Evolutionary conservation across 257 asterid species (phyloP).

Genomic region (Lithospermum erythrorhizon): DNA sequence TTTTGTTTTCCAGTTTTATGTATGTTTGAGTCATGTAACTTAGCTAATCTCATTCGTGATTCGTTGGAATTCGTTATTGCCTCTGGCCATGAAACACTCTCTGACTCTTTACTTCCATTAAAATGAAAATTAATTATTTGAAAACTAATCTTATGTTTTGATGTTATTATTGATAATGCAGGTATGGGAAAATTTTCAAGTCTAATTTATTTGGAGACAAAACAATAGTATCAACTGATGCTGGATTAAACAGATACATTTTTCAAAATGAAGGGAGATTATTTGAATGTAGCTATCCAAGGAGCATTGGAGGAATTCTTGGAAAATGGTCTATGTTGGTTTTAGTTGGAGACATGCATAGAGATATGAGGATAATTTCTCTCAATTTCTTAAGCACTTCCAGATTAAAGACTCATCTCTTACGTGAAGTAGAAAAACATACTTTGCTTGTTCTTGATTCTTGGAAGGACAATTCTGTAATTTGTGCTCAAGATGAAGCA

Average conservation of each 20-base stretch:
- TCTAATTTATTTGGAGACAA: slow-evolving; percentile 77
- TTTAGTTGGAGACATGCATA: slow-evolving; percentile 85
- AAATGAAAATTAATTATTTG: no score
- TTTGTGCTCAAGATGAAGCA: slow-evolving; percentile 85
- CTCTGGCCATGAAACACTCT: no score
- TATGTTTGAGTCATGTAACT: no score
- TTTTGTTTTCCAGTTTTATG: no score
- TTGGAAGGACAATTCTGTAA: slow-evolving; percentile 42
- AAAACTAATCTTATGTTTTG: neutral
- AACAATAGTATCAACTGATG: slow-evolving; percentile 80
- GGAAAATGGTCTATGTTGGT: slow-evolving; percentile 97
- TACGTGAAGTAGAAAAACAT: slow-evolving; percentile 64
- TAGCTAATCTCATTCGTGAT: no score
- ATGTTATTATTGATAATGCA: slow-evolving; percentile 8
- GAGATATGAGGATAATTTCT: slow-evolving; percentile 77
- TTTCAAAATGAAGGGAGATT: slow-evolving; percentile 71
- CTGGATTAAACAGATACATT: slow-evolving; percentile 63
- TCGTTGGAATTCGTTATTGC: no score
- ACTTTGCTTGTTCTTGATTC: slow-evolving; percentile 59
- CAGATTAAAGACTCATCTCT: slow-evolving; percentile 55
- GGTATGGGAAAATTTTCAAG: slow-evolving; percentile 79
- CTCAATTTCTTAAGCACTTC: slow-evolving; percentile 72
- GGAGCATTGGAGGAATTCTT: slow-evolving; percentile 88
- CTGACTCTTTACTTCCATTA: no score
- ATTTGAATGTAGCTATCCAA: slow-evolving; percentile 85